phyloP scores from a whole-genome alignment of 75 land plant species.

The Larix kaempferi region DNA sequence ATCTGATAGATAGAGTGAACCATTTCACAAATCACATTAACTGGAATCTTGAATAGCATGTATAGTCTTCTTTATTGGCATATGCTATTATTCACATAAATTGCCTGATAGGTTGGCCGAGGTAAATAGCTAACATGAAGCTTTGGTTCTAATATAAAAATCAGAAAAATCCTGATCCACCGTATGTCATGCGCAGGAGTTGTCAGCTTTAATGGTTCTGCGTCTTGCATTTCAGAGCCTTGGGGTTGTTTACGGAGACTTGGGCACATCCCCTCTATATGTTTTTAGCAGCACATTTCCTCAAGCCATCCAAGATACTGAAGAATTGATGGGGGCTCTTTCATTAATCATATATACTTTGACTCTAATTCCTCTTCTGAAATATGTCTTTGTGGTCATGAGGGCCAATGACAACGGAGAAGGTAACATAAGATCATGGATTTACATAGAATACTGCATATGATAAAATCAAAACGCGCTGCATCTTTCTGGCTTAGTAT shows the following conservation, averaged over 20 bases:
- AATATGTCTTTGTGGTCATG: constrained; percentile 63
- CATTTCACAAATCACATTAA: too few species aligned
- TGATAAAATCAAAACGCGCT: too few species aligned
- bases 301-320: constrained; percentile 37
- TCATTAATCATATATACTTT: constrained; percentile 70
- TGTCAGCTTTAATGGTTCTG: constrained; percentile 42
- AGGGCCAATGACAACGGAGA: constrained; percentile 78
- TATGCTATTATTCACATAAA: background rate
- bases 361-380: constrained; percentile 59
- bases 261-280: constrained; percentile 89
- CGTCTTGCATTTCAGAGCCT: constrained; percentile 79
- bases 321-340: constrained; percentile 64
- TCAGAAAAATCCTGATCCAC: background rate
- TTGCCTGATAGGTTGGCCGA: background rate
- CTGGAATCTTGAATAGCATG: too few species aligned
- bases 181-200: constrained; percentile 22
- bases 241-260: constrained; percentile 86
- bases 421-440: constrained; percentile 23
- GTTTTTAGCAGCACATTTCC: constrained; percentile 86
- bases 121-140: background rate
- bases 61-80: too few species aligned
- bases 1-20: too few species aligned
- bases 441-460: too few species aligned
- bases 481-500: too few species aligned
- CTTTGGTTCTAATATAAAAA: background rate